These are phyloP conservation scores for Boletus vermiculosoides DNA, from an alignment of 768 basidiomycete genomes.

Conservation along the genomic window DNA sequence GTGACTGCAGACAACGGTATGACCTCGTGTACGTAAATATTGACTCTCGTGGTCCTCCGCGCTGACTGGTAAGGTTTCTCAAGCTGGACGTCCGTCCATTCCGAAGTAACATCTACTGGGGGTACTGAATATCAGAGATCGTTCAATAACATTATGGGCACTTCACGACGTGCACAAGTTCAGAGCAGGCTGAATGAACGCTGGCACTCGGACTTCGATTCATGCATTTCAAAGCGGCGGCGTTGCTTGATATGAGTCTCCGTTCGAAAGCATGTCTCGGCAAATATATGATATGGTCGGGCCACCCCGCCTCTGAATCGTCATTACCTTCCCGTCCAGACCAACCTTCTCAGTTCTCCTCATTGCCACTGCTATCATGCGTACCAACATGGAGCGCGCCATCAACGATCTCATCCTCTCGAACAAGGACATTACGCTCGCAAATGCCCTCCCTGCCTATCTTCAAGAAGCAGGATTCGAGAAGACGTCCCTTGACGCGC, in stretches of 20 bases:
- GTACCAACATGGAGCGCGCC: conserved; percentile 14
- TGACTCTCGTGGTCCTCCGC: neutral
- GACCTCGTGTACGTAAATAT: neutral
- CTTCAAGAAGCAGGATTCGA: conserved; percentile 13
- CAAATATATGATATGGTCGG: neutral
- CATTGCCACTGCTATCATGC: conserved; percentile 7
- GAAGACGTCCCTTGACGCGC: conserved; percentile 5
- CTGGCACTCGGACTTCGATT: conserved; percentile 5
- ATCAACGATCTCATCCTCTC: conserved; percentile 9
- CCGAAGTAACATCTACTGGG: neutral
- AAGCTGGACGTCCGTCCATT: neutral
- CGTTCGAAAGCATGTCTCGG: conserved; percentile 5
- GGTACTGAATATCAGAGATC: neutral
- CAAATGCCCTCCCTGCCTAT: conserved; percentile 10
- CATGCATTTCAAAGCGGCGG: neutral
- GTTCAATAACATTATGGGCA: neutral
- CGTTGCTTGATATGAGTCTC: conserved; percentile 2
- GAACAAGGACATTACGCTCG: conserved; percentile 6
- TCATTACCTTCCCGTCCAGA: neutral
- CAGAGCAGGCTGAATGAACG: neutral
- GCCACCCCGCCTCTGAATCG: neutral
- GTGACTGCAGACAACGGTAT: neutral
- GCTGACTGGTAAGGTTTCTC: neutral
- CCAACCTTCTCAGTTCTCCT: neutral
- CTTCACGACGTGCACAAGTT: neutral